phyloP scores from a whole-genome alignment of 164 flowering plant species.

The Sextonia rubra region DNA sequence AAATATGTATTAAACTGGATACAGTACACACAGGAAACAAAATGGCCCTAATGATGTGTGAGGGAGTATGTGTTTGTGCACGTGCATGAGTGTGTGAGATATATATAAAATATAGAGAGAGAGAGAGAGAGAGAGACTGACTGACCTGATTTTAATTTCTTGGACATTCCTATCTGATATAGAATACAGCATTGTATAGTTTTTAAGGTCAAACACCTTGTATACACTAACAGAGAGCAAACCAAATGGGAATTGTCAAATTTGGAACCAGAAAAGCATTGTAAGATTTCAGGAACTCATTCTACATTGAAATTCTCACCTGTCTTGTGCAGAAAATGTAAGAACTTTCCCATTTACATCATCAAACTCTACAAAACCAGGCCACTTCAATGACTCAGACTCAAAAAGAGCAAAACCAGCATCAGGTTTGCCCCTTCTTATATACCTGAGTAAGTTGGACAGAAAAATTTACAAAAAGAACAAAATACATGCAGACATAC shows the following conservation, averaged over 20 bases:
- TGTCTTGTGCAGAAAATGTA: slow-evolving; percentile 89
- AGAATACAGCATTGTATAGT: slow-evolving; percentile 89
- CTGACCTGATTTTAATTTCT: slow-evolving; percentile 94
- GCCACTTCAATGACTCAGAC: slow-evolving; percentile 94
- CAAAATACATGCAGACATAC: neutral
- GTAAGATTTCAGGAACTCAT: neutral
- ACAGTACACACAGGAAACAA: no score
- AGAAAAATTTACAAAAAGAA: neutral
- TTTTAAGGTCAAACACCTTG: slow-evolving; percentile 93
- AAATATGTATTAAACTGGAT: no score
- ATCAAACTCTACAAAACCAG: slow-evolving; percentile 99
- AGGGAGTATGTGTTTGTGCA: neutral
- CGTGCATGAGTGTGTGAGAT: neutral
- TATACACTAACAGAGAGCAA: slow-evolving; percentile 47
- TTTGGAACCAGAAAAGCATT: neutral
- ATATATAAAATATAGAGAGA: neutral
- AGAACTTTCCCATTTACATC: slow-evolving; percentile 98
- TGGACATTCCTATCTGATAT: slow-evolving; percentile 88
- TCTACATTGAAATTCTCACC: slow-evolving; percentile 28
- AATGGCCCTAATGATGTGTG: no score
- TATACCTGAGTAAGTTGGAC: slow-evolving; percentile 47
- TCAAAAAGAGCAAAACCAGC: slow-evolving; percentile 95
- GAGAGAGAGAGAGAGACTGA: slow-evolving; percentile 2
- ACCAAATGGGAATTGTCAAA: slow-evolving; percentile 7
- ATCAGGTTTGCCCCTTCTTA: slow-evolving; percentile 75